Evolutionary conservation across 176 grass and related monocot genomes (phyloP).

Genomic region (Puya raimondii): DNA sequence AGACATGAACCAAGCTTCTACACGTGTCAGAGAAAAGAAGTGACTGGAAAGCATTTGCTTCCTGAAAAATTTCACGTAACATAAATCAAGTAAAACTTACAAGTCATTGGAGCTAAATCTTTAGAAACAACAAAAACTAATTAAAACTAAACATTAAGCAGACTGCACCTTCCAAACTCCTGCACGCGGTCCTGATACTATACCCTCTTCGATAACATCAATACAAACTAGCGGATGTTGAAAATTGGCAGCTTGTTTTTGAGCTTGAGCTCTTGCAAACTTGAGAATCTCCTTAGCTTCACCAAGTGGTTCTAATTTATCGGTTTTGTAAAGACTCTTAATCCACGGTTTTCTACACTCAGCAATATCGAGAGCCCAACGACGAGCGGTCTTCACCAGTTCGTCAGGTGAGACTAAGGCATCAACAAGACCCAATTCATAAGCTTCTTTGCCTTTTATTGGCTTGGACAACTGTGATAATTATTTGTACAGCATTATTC

Average conservation of each 20-base stretch:
- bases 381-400: conserved; percentile 55
- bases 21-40: conserved; percentile 90
- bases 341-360: conserved; percentile 67
- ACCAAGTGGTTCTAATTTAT: conserved; percentile 72
- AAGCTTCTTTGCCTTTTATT: conserved; percentile 70
- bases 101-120: neutral
- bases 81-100: neutral
- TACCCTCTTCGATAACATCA: conserved; percentile 89
- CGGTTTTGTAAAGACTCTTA: conserved; percentile 80
- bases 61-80: conserved; percentile 47
- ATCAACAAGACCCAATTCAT: conserved; percentile 70
- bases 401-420: conserved; percentile 65
- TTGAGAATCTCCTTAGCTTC: conserved; percentile 91
- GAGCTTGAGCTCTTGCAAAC: conserved; percentile 73
- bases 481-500: neutral
- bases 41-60: conserved; percentile 55
- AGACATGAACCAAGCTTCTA: conserved; percentile 81
- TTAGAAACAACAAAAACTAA: neutral
- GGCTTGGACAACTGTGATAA: conserved; percentile 59
- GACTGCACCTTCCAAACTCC: conserved; percentile 68
- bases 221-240: conserved; percentile 72
- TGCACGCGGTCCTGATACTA: conserved; percentile 61
- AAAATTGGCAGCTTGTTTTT: conserved; percentile 76
- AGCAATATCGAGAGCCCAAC: conserved; percentile 77
- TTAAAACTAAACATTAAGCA: conserved; percentile 5